A percentile compares a stretch with the other conserved stretches of the same genome.
Evolutionary conservation across 768 basidiomycete species (phyloP).

Genomic region (Clavulina sp.): DNA sequence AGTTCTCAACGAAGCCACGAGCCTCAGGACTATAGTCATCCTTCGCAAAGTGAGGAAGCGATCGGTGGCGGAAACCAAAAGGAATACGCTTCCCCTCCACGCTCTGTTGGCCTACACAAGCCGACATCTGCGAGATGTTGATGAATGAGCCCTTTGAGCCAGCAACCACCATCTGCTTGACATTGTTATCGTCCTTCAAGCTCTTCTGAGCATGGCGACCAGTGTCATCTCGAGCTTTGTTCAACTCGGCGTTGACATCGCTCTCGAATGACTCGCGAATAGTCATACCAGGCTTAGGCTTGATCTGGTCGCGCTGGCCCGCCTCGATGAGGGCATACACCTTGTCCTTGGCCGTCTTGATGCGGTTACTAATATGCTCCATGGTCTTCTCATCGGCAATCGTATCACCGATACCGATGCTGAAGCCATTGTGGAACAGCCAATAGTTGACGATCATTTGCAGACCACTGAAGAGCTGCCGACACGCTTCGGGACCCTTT

Average conservation of each 20-base stretch:
- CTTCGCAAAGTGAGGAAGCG: slow-evolving; percentile 93
- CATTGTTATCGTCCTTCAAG: slow-evolving; percentile 97
- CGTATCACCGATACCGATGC: slow-evolving; percentile 97
- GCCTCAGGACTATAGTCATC: slow-evolving; percentile 98
- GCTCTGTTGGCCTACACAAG: slow-evolving; percentile 94
- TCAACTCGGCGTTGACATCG: slow-evolving; percentile 75
- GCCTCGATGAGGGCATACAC: slow-evolving; percentile 67
- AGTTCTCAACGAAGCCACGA: slow-evolving; percentile 97
- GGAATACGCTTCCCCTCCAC: slow-evolving; percentile 98
- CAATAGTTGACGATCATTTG: slow-evolving; percentile 96
- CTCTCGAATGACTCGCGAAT: slow-evolving; percentile 98
- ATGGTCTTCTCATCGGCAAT: slow-evolving; percentile 85
- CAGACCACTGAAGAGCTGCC: slow-evolving; percentile 78
- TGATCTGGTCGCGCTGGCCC: slow-evolving; percentile 73
- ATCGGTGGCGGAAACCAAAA: slow-evolving; percentile 93
- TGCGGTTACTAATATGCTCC: slow-evolving; percentile 67
- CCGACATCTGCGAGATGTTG: slow-evolving; percentile 99
- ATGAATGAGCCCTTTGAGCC: slow-evolving; percentile 98
- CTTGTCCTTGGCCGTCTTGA: slow-evolving; percentile 59
- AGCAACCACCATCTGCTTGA: slow-evolving; percentile 99
- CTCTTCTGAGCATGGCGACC: slow-evolving; percentile 95
- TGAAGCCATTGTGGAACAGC: slow-evolving; percentile 98
- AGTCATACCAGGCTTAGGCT: slow-evolving; percentile 92
- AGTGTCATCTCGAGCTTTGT: slow-evolving; percentile 85
- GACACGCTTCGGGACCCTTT: slow-evolving; percentile 83